phyloP scores from a whole-genome alignment of 2,329 filamentous ascomycete species.

The Fusarium mexicanum region DNA sequence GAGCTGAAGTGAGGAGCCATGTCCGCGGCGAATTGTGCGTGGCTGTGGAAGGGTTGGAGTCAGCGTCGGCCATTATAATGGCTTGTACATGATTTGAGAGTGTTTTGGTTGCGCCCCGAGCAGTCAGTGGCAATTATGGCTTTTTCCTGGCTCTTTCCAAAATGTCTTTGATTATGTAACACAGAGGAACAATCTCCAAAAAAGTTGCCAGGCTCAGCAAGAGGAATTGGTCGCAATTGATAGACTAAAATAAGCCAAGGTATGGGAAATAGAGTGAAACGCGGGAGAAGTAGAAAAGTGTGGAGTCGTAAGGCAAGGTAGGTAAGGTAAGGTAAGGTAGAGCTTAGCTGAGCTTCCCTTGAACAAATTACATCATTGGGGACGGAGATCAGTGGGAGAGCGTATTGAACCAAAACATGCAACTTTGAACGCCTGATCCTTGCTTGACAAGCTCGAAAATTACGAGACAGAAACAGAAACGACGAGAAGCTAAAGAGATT shows the following conservation, averaged over 20 bases:
- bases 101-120: constrained; percentile 11
- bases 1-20: constrained; percentile 90
- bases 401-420: neutral
- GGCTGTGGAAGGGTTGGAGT: constrained; percentile 55
- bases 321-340: constrained; percentile 15
- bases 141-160: constrained; percentile 11
- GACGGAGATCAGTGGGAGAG: neutral
- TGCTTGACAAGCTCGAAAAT: neutral
- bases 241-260: neutral
- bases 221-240: constrained; percentile 3
- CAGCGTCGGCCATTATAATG: constrained; percentile 48
- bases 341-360: constrained; percentile 29
- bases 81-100: constrained; percentile 38
- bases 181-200: neutral
- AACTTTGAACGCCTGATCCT: neutral
- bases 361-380: constrained; percentile 41
- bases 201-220: neutral
- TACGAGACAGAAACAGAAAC: neutral
- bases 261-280: constrained; percentile 16
- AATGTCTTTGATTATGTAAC: constrained; percentile 25
- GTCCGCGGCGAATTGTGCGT: constrained; percentile 81
- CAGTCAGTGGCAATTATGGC: constrained; percentile 6
- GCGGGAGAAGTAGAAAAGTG: constrained; percentile 28
- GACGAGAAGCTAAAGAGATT: neutral
- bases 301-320: constrained; percentile 24